These are phyloP conservation scores for Proliferodiscus dingleyae DNA, from an alignment of 2,329 filamentous ascomycete genomes.

Conservation along the genomic window DNA sequence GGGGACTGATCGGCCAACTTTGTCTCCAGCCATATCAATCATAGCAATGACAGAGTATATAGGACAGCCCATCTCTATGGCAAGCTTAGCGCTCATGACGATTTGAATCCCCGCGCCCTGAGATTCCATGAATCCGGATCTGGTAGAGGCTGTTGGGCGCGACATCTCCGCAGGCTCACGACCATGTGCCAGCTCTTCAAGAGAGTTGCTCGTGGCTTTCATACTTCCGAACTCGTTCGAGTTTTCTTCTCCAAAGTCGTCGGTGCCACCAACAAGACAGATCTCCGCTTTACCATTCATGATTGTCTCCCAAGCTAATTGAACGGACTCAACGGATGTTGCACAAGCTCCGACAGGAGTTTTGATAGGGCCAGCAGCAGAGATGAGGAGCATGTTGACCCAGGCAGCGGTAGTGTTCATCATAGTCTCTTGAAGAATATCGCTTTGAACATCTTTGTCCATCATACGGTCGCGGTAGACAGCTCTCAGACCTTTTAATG, in stretches of 20 bases:
- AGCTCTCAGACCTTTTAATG: slow-evolving; percentile 81
- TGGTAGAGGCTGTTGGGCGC: slow-evolving; percentile 89
- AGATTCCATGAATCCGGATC: slow-evolving; percentile 99
- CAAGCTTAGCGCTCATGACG: slow-evolving; percentile 95
- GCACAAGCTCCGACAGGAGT: slow-evolving; percentile 97
- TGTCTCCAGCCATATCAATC: slow-evolving; percentile 95
- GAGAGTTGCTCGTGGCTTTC: slow-evolving; percentile 97
- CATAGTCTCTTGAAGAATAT: slow-evolving; percentile 98
- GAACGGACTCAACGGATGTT: slow-evolving; percentile 93
- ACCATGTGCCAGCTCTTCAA: slow-evolving; percentile 92
- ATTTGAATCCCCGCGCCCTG: slow-evolving; percentile 97
- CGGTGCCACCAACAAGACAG: slow-evolving; percentile 96
- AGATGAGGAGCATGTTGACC: slow-evolving; percentile 98
- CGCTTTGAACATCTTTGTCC: slow-evolving; percentile 96
- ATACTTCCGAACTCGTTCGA: slow-evolving; percentile 99
- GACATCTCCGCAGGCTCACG: slow-evolving; percentile 98
- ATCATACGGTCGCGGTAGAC: slow-evolving; percentile 99
- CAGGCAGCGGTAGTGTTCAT: slow-evolving; percentile 99
- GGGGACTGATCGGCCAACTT: slow-evolving; percentile 96
- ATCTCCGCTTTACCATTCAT: slow-evolving; percentile 96
- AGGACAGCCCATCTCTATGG: slow-evolving; percentile 96
- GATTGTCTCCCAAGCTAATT: slow-evolving; percentile 98
- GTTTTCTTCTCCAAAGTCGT: slow-evolving; percentile 98
- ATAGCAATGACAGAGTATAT: slow-evolving; percentile 93
- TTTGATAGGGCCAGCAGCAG: slow-evolving; percentile 96